Evolutionary conservation across 345 rosid species (phyloP), one percentile per base, ranked within the genome.

Genomic region (Brassica rapa): DNA sequence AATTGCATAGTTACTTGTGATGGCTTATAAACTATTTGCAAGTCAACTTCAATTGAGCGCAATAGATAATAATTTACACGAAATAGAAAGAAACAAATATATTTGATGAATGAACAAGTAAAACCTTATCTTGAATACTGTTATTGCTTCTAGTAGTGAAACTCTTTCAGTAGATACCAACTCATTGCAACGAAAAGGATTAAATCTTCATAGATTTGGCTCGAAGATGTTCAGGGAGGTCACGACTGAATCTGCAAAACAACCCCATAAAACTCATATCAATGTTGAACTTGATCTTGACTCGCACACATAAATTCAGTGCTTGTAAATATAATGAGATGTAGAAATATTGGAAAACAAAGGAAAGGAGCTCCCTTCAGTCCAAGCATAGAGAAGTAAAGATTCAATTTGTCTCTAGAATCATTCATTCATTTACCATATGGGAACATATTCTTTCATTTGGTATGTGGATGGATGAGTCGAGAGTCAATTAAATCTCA

Each of bases 351-450:
- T 0, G 1, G 37, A 33, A 64, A 71, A 64, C 1, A 3, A 3
- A 66, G 9, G 60, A 25, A 81, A 81, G 84, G 84, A 81, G 84
- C 84, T 81, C 84, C 84, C 84, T 81, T 81, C 81, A 81, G 84
- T 81, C 84, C 84, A 81, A 81, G 71, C 81, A 67, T 77, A 67
- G 84, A 72, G 78, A 81, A 62, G 77, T 81, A 77, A 81, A 81
- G 84, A 81, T 24, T 77, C 74, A 81, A 76, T 5, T 59, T 76
- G 74, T 72, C 84, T 81, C 78, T 77, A 55, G 84, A 70, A 76
- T 81, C 81, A 81, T 81, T 77, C 16, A 81, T 41, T 81, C 84
- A 81, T 76, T 81, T 76, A 81, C 71, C 81, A 71, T 15, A 71
- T 76, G 60, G 4, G 1, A 11, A 67, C 15, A 53, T 23, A 19